These are phyloP conservation scores for Metarhizium guizhouense DNA, from an alignment of 2,329 filamentous ascomycete genomes.

Conservation along the genomic window DNA sequence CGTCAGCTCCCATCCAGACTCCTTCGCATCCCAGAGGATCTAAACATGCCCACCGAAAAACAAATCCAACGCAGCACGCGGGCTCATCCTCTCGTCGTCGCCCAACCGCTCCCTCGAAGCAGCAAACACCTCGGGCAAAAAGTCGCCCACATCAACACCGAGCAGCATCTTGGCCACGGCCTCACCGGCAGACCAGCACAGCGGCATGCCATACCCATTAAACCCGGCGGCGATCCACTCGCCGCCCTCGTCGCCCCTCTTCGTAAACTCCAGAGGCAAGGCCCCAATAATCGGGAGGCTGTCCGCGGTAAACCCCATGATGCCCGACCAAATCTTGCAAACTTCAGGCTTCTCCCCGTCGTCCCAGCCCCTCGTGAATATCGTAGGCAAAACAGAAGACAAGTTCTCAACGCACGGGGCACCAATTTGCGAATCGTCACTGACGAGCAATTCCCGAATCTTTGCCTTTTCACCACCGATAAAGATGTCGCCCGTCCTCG, in stretches of 20 bases:
- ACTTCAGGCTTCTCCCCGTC: constrained; percentile 15
- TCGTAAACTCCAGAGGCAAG: constrained; percentile 21
- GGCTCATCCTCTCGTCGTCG: neutral
- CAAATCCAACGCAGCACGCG: neutral
- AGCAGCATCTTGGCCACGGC: constrained; percentile 22
- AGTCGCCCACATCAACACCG: constrained; percentile 12
- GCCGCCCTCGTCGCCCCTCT: constrained; percentile 7
- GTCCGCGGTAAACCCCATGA: constrained; percentile 36
- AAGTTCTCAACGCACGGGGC: constrained; percentile 22
- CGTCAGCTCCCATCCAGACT: no score
- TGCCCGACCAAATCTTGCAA: constrained; percentile 36
- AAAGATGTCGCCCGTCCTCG: constrained; percentile 33
- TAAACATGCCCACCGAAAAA: no score
- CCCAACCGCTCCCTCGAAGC: constrained; percentile 8
- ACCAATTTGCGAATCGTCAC: constrained; percentile 32
- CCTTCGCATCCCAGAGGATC: no score
- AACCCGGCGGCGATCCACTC: constrained; percentile 43
- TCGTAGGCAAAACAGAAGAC: constrained; percentile 25
- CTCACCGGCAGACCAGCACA: constrained; percentile 38
- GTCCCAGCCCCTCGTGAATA: constrained; percentile 26
- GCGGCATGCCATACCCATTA: constrained; percentile 40
- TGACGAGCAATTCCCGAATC: constrained; percentile 29
- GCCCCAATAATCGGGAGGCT: constrained; percentile 36
- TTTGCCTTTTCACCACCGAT: constrained; percentile 38
- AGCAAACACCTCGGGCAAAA: constrained; percentile 12